These are phyloP conservation scores for Fraxinus cuspidata DNA, from an alignment of 257 asterid species.

Conservation along the genomic window DNA sequence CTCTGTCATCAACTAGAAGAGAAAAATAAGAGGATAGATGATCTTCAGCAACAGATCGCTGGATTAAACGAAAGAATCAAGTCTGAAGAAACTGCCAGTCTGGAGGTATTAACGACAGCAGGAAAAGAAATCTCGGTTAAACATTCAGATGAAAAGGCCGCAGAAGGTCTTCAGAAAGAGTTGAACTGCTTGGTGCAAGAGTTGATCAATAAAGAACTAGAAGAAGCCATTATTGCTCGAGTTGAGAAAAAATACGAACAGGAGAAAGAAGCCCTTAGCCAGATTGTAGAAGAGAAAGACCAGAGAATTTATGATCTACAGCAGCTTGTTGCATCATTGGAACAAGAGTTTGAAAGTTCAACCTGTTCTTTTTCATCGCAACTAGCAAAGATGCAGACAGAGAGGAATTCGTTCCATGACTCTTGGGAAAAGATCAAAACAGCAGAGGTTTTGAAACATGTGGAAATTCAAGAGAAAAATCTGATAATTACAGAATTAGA, in stretches of 20 bases:
- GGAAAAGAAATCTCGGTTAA: constrained; percentile 8
- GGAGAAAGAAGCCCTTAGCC: constrained; percentile 51
- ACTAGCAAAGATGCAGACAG: constrained; percentile 61
- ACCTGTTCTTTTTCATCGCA: constrained; percentile 53
- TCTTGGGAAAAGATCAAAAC: constrained; percentile 64
- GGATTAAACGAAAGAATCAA: constrained; percentile 33
- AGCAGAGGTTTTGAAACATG: constrained; percentile 46
- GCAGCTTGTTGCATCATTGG: constrained; percentile 72
- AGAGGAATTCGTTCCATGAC: constrained; percentile 43
- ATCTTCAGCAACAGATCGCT: constrained; percentile 53
- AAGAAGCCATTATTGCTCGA: constrained; percentile 39
- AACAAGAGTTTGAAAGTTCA: constrained; percentile 70
- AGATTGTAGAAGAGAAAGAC: constrained; percentile 65
- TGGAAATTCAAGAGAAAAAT: constrained; percentile 57
- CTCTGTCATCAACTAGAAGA: constrained; percentile 52
- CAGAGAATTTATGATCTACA: constrained; percentile 64
- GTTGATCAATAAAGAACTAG: constrained; percentile 38
- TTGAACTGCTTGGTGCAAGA: constrained; percentile 32
- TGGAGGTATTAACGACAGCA: background rate
- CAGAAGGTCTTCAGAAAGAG: constrained; percentile 27
- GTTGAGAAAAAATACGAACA: constrained; percentile 30
- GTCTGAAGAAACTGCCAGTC: constrained; percentile 5
- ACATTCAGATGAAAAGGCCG: constrained; percentile 12
- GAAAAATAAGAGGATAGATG: constrained; percentile 45
- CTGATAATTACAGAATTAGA: constrained; percentile 45